A percentile compares a stretch with the other conserved stretches of the same genome.
Evolutionary conservation across 2,329 filamentous ascomycete species (phyloP).

Genomic region (Anthostomella pinea): DNA sequence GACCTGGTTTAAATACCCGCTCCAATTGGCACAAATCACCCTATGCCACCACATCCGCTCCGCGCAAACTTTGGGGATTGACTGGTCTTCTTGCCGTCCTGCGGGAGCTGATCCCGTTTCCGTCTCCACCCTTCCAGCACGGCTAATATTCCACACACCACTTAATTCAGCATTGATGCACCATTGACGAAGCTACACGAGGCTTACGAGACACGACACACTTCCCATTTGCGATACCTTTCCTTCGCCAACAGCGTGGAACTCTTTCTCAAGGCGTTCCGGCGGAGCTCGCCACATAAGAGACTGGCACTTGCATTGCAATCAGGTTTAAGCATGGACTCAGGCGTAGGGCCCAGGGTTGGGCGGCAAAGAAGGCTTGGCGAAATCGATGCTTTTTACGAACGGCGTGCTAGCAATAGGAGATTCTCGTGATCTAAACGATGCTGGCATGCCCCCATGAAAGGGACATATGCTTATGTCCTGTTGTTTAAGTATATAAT

Average conservation of each 20-base stretch:
- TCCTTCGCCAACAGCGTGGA: slow-evolving; percentile 6
- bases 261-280: slow-evolving; percentile 24
- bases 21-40: neutral
- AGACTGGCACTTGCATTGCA: slow-evolving; percentile 16
- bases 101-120: slow-evolving; percentile 3
- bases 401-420: slow-evolving; percentile 12
- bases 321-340: slow-evolving; percentile 16
- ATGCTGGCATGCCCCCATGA: slow-evolving; percentile 7
- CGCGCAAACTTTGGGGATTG: too few relatives aligned
- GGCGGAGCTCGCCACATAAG: slow-evolving; percentile 18
- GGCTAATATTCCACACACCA: slow-evolving; percentile 19
- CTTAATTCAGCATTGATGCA: slow-evolving; percentile 24
- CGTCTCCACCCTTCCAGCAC: slow-evolving; percentile 4
- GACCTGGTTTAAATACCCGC: neutral
- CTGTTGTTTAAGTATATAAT: slow-evolving; percentile 24
- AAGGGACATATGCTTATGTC: slow-evolving; percentile 15
- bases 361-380: slow-evolving; percentile 12
- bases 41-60: neutral
- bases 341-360: slow-evolving; percentile 23
- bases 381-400: slow-evolving; percentile 14
- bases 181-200: slow-evolving; percentile 30
- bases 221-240: slow-evolving; percentile 17
- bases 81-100: neutral
- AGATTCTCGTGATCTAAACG: slow-evolving; percentile 17
- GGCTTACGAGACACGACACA: slow-evolving; percentile 26